phyloP scores from a whole-genome alignment of 306 rosid genomes.

The Trifolium dubium region DNA sequence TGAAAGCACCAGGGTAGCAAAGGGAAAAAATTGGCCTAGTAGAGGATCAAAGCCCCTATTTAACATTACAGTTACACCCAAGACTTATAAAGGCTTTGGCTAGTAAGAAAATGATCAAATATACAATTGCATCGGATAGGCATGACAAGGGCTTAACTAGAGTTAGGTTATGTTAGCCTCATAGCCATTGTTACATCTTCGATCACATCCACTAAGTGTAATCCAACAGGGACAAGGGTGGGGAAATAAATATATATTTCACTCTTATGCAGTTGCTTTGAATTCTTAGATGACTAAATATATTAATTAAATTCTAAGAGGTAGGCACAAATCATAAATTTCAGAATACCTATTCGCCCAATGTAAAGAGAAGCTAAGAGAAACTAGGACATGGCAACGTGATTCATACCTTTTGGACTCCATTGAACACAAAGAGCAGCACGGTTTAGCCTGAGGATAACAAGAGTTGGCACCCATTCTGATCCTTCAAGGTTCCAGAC shows the following conservation, averaged over 20 bases:
- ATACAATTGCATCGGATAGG: conserved; percentile 31
- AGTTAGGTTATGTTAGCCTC: conserved; percentile 28
- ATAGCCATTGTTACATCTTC: conserved; percentile 28
- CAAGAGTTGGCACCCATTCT: conserved; percentile 96
- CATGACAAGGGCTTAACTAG: conserved; percentile 22
- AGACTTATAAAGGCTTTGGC: conserved; percentile 2
- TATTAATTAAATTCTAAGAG: conserved; percentile 24
- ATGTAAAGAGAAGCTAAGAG: conserved; percentile 9
- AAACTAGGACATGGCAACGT: conserved; percentile 21
- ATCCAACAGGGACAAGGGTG: conserved; percentile 23
- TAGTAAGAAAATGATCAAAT: not conserved
- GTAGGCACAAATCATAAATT: conserved; percentile 14
- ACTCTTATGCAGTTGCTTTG: conserved; percentile 16
- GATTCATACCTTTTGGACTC: conserved; percentile 90
- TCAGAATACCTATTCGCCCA: conserved; percentile 8
- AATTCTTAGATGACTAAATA: conserved; percentile 28
- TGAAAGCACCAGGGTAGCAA: conserved; percentile 15
- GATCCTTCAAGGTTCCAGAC: conserved; percentile 96
- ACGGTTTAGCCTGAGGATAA: conserved; percentile 91
- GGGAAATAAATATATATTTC: conserved; percentile 21
- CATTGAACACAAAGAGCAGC: conserved; percentile 98
- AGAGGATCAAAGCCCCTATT: conserved; percentile 31
- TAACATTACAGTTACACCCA: conserved; percentile 17
- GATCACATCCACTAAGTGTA: conserved; percentile 17
- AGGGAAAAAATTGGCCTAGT: not conserved